Base-by-base conservation (phyloP, 768 basidiomycete species). In the Rhodotorula taiwanensis region DNA sequence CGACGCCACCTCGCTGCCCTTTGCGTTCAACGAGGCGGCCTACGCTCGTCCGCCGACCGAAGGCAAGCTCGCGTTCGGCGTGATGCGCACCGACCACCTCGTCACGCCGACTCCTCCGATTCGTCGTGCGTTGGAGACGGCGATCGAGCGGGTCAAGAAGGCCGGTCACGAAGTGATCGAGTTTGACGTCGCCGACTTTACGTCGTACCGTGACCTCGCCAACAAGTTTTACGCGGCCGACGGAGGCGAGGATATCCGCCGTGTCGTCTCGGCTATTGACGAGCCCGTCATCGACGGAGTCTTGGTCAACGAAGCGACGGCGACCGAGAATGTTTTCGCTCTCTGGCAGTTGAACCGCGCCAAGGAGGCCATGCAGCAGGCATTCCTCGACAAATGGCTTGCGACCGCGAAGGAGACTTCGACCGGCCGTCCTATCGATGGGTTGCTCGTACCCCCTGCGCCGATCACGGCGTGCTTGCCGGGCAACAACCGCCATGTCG, bases 381-480 rank as follows among this genome's bases (percentile, higher is more conserved):
- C 16, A 0, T 57, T 57, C 47, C 36, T 57, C 11, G 36, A 9
- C 5, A 21, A 30, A 15, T 88, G 86, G 87, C 79, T 83, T 53
- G 77, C 75, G 10, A 85, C 83, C 0, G 75, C 68, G 13, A 66
- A 55, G 0, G 53, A 71, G 21, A 88, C 86, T 0, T 81, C 81
- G 0, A 88, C 86, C 0, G 86, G 84, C 2, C 76, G 88, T 4
- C 84, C 86, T 10, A 81, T 89, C 5, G 88, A 89, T 72, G 86
- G 84, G 4, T 83, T 90, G 65, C 84, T 89, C 33, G 76, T 10
- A 86, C 88, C 23, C 79, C 77, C 3, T 2, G 39, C 34, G 36
- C 56, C 45, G 3, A 15, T 43, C 23, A 49, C 52, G 18, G 52
- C 62, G 1, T 20, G 25, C 5, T 30, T 15, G 25, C 52, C n/a